phyloP scores from a whole-genome alignment of 768 basidiomycete species.

The Asterophora parasitica region DNA sequence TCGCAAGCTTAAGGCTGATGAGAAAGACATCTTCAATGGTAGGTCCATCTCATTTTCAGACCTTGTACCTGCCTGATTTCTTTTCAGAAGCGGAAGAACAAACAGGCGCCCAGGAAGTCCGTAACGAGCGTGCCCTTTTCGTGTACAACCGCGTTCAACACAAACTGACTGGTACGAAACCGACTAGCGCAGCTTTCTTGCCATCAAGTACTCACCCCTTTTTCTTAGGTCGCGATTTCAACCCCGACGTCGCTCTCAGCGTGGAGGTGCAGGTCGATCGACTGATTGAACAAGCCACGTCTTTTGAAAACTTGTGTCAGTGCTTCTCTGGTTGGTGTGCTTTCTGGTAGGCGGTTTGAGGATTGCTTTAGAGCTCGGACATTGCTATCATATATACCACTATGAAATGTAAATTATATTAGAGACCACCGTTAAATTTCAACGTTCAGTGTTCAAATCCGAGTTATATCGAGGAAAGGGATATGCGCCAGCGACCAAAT shows the following conservation, averaged over 20 bases:
- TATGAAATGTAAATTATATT: not conserved
- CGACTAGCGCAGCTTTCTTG: not conserved
- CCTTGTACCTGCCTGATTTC: not conserved
- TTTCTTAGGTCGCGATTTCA: conserved; percentile 83
- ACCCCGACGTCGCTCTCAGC: conserved; percentile 67
- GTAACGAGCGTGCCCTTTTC: conserved; percentile 84
- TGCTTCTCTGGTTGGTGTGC: conserved; percentile 96
- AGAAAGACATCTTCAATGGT: conserved; percentile 94
- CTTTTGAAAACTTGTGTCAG: conserved; percentile 92
- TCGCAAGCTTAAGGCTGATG: conserved; percentile 83
- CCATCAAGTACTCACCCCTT: not conserved
- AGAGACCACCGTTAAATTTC: not conserved
- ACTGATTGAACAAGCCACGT: conserved; percentile 89
- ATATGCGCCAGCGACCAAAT: too few species aligned
- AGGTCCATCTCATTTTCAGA: conserved; percentile 15
- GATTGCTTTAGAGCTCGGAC: not conserved
- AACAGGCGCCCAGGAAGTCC: conserved; percentile 73
- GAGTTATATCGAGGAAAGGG: too few species aligned
- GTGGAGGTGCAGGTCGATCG: conserved; percentile 89
- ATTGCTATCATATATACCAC: not conserved
- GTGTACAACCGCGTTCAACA: conserved; percentile 95
- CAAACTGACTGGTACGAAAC: conserved; percentile 77
- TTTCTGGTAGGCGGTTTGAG: conserved; percentile 50
- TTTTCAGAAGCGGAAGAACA: conserved; percentile 41
- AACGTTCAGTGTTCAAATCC: too few species aligned